phyloP scores from a whole-genome alignment of 139 green algal species.

The Micractinium conductrix region DNA sequence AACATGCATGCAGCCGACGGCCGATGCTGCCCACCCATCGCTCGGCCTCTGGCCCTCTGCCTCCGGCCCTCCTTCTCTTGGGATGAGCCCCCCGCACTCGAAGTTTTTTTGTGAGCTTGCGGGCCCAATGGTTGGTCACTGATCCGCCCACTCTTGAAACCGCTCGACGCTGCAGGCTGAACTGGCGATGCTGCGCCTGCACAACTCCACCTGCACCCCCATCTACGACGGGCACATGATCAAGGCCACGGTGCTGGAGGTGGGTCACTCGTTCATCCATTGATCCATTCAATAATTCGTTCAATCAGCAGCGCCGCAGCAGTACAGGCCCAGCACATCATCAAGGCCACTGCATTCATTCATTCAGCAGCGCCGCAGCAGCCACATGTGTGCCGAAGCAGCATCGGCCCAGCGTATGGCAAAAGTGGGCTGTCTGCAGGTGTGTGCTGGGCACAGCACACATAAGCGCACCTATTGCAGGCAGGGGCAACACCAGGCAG shows the following conservation, averaged over 20 bases:
- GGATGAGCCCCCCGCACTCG: not conserved
- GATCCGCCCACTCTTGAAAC: not conserved
- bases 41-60: not conserved
- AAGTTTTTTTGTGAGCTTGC: not conserved
- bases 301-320: too few species aligned
- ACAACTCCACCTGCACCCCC: slow-evolving; percentile 25
- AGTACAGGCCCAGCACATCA: too few species aligned
- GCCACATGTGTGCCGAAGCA: too few species aligned
- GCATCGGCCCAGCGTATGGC: too few species aligned
- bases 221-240: slow-evolving; percentile 45
- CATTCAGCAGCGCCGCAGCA: too few species aligned
- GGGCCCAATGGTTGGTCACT: not conserved
- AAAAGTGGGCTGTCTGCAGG: too few species aligned
- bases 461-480: too few species aligned
- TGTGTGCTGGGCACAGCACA: too few species aligned
- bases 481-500: too few species aligned
- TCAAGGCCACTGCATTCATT: too few species aligned
- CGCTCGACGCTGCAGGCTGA: not conserved
- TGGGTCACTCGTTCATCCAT: too few species aligned
- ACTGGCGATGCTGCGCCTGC: slow-evolving; percentile 41
- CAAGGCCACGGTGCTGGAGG: slow-evolving; percentile 39
- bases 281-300: too few species aligned
- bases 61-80: not conserved
- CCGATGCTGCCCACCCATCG: not conserved
- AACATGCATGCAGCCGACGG: not conserved